A percentile compares a stretch with the other conserved stretches of the same genome.
Evolutionary conservation across 164 flowering plant genomes (phyloP).

Genomic region (Platanus orientalis): DNA sequence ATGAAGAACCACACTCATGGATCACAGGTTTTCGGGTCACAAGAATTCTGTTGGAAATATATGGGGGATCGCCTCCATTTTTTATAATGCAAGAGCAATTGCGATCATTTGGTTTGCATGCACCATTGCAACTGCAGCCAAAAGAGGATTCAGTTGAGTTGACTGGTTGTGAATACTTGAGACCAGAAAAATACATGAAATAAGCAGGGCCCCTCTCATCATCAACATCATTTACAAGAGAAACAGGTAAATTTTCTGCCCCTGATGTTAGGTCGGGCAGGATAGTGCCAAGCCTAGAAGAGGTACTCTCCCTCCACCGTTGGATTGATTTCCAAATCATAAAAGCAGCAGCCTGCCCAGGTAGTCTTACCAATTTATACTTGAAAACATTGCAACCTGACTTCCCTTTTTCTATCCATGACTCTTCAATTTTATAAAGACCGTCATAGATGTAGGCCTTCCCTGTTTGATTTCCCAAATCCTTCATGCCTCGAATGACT

Average conservation of each 20-base stretch:
- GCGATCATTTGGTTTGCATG: constrained; percentile 32
- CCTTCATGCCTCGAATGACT: constrained; percentile 47
- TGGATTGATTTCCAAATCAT: constrained; percentile 40
- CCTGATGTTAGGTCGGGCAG: constrained; percentile 47
- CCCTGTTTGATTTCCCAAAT: constrained; percentile 17
- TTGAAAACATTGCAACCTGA: constrained; percentile 45
- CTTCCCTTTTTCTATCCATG: constrained; percentile 50
- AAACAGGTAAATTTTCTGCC: constrained; percentile 43
- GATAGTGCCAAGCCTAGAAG: constrained; percentile 31
- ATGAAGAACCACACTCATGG: constrained; percentile 51
- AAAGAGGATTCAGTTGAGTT: constrained; percentile 15
- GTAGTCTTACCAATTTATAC: constrained; percentile 40
- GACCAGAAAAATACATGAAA: constrained; percentile 30
- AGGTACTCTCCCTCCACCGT: constrained; percentile 35
- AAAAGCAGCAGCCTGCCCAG: constrained; percentile 49
- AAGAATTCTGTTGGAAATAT: constrained; percentile 36
- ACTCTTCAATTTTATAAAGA: constrained; percentile 42
- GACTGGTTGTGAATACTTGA: constrained; percentile 30
- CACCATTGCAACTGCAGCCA: constrained; percentile 31
- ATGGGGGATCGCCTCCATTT: constrained; percentile 41
- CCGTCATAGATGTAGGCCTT: constrained; percentile 57
- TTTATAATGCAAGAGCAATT: constrained; percentile 34
- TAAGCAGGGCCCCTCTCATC: constrained; percentile 44
- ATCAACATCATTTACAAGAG: constrained; percentile 57
- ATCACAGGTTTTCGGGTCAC: constrained; percentile 30